A percentile compares a stretch with the other conserved stretches of the same genome.
phyloP scores from a whole-genome alignment of 192 early-diverging fungal species.

The Coemansia sp. region DNA sequence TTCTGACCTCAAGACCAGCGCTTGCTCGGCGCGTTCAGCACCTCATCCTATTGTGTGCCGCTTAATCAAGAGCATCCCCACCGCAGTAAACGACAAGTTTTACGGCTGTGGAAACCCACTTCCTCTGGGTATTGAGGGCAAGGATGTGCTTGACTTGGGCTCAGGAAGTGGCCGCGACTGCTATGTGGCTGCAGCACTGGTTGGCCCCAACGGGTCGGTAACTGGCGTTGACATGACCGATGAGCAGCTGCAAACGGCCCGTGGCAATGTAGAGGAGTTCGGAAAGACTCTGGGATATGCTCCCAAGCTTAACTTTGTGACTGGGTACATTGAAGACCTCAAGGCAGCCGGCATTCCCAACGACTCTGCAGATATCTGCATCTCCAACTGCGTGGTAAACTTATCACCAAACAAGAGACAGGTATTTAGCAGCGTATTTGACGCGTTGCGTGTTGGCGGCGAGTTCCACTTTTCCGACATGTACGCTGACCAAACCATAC shows the following conservation, averaged over 20 bases:
- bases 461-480: slow-evolving; percentile 52
- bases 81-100: slow-evolving; percentile 38
- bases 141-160: slow-evolving; percentile 48
- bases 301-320: slow-evolving; percentile 42
- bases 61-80: slow-evolving; percentile 32
- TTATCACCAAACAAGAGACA: slow-evolving; percentile 48
- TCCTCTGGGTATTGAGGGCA: slow-evolving; percentile 46
- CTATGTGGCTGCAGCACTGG: slow-evolving; percentile 49
- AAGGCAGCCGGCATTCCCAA: slow-evolving; percentile 17
- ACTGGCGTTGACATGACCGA: slow-evolving; percentile 55
- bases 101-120: slow-evolving; percentile 50
- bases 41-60: slow-evolving; percentile 34
- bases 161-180: slow-evolving; percentile 51
- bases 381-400: slow-evolving; percentile 53
- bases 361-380: slow-evolving; percentile 43
- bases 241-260: slow-evolving; percentile 46
- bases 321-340: slow-evolving; percentile 50
- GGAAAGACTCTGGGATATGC: slow-evolving; percentile 35
- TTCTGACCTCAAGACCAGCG: slow-evolving; percentile 31
- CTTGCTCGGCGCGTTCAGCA: slow-evolving; percentile 17
- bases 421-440: slow-evolving; percentile 42
- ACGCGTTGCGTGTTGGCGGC: slow-evolving; percentile 32
- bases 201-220: slow-evolving; percentile 44
- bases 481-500: slow-evolving; percentile 43
- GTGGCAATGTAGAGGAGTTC: slow-evolving; percentile 18